Base-by-base conservation (phyloP, 2,329 filamentous ascomycete species). In the Xylariaceae sp. region DNA sequence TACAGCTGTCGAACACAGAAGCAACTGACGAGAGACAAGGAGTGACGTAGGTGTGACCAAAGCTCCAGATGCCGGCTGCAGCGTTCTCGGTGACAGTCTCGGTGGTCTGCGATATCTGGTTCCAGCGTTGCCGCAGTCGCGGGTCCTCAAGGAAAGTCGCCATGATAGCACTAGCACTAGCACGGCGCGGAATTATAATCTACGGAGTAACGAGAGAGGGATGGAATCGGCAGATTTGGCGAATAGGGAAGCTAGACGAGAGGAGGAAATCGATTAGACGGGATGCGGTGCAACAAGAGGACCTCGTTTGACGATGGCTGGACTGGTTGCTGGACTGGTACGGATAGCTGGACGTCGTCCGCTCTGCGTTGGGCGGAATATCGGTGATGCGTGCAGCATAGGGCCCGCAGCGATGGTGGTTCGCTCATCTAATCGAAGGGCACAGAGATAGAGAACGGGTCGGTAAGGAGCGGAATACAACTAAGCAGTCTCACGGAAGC, bases 41-140 rank as follows among this genome's bases (percentile, higher is more conserved):
- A 60, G 81, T 84, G 68, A 97, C 81, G 75, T 96, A 97, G 68
- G 85, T 80, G 72, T 96, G 90, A 58, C 90, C 87, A 71, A 97
- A 94, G 61, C 87, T 86, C 83, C 92, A 97, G 69, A 97, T 88
- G 58, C 88, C 88, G 52, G 90, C 91, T 61, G 94, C 92, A n/a
- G 93, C 92, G 58, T 90, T 88, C 73, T 96, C 91, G 61, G 95
- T 96, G 51, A 90, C 91, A 37, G 89, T 84, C 75, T 97, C 93
- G 74, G 95, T 86, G 69, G 93, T 96, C 67, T 94, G 89, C 5
- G 90, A 88, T 72, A 97, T 88, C 72, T 94, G 90, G 73, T 97
- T 95, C 83, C 96, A 90, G 68, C 90, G 91, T 75, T 96, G 92
- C 66, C 92, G 90, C 74, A 96, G 86, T 69, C 92, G 89, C 62